A percentile compares a stretch with the other conserved stretches of the same genome.
phyloP scores from a whole-genome alignment of 192 early-diverging fungal genomes.

The Coemansia sp. region DNA sequence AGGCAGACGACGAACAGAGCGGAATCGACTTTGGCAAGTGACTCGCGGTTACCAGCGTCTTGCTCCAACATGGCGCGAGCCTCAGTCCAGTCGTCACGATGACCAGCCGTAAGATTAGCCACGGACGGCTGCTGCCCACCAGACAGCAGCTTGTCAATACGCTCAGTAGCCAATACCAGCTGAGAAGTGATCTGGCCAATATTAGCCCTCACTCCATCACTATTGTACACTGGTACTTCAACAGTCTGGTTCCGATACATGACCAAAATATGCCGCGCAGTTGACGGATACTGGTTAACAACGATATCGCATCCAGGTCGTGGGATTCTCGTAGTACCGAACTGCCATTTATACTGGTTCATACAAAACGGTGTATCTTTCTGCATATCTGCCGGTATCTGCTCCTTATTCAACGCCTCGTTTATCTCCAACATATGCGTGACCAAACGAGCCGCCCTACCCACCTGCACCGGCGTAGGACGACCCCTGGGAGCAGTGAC shows the following conservation, averaged over 20 bases:
- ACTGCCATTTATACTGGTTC: slow-evolving; percentile 91
- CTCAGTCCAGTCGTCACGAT: slow-evolving; percentile 86
- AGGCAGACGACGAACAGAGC: slow-evolving; percentile 88
- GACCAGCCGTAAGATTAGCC: slow-evolving; percentile 81
- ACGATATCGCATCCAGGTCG: slow-evolving; percentile 70
- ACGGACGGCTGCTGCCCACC: slow-evolving; percentile 55
- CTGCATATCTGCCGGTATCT: slow-evolving; percentile 69
- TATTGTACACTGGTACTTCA: slow-evolving; percentile 73
- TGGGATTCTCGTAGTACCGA: slow-evolving; percentile 80
- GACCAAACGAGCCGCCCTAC: slow-evolving; percentile 74
- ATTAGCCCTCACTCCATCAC: slow-evolving; percentile 66
- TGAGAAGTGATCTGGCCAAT: slow-evolving; percentile 48
- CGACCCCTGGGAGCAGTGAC: slow-evolving; percentile 45
- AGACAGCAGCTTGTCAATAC: slow-evolving; percentile 22
- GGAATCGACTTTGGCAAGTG: slow-evolving; percentile 68
- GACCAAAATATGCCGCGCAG: slow-evolving; percentile 81
- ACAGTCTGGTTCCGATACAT: slow-evolving; percentile 86
- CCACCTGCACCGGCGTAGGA: slow-evolving; percentile 77
- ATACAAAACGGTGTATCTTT: slow-evolving; percentile 84
- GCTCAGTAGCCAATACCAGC: slow-evolving; percentile 24
- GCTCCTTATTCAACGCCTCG: slow-evolving; percentile 68
- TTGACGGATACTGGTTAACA: slow-evolving; percentile 70
- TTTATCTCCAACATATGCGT: slow-evolving; percentile 73
- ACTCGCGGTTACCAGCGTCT: slow-evolving; percentile 56
- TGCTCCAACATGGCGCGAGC: slow-evolving; percentile 59